Conservation (phyloP, 345 rosid species). For the Aquilaria yunnanensis region DNA sequence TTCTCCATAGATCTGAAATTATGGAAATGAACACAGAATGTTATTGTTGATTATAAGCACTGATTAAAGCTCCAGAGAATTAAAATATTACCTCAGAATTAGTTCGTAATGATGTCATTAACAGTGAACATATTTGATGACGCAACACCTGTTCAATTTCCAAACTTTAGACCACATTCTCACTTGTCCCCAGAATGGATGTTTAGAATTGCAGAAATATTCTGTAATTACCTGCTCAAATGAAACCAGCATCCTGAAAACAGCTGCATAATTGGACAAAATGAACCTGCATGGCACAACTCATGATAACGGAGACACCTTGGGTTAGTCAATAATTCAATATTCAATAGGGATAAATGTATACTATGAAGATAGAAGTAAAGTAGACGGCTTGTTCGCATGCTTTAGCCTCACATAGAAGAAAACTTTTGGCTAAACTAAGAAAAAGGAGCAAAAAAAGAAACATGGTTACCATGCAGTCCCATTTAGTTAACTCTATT, state of each 20-base stretch:
- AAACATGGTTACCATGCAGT: too few species aligned
- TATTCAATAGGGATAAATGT: not conserved
- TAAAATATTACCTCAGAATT: slow-evolving; percentile 64
- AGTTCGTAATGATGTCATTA: slow-evolving; percentile 95
- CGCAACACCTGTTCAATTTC: slow-evolving; percentile 66
- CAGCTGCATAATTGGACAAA: slow-evolving; percentile 73
- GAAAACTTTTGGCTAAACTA: too few species aligned
- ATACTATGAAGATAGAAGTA: too few species aligned
- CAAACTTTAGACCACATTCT: slow-evolving; percentile 23
- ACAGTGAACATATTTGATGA: slow-evolving; percentile 91
- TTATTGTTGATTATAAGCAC: slow-evolving; percentile 3
- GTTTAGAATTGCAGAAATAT: not conserved
- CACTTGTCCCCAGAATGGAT: slow-evolving; percentile 11
- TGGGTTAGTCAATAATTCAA: not conserved
- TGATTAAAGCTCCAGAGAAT: not conserved
- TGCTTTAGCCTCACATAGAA: too few species aligned
- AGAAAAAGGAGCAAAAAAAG: too few species aligned
- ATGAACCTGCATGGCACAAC: slow-evolving; percentile 60
- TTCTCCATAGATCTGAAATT: slow-evolving; percentile 83
- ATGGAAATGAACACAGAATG: slow-evolving; percentile 15
- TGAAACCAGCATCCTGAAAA: slow-evolving; percentile 66
- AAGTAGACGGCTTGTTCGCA: too few species aligned
- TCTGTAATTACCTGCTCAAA: slow-evolving; percentile 68
- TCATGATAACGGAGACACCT: not conserved
- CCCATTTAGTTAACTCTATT: too few species aligned